phyloP scores from a whole-genome alignment of 129 eudicot genomes.

The Artemisia annua region DNA sequence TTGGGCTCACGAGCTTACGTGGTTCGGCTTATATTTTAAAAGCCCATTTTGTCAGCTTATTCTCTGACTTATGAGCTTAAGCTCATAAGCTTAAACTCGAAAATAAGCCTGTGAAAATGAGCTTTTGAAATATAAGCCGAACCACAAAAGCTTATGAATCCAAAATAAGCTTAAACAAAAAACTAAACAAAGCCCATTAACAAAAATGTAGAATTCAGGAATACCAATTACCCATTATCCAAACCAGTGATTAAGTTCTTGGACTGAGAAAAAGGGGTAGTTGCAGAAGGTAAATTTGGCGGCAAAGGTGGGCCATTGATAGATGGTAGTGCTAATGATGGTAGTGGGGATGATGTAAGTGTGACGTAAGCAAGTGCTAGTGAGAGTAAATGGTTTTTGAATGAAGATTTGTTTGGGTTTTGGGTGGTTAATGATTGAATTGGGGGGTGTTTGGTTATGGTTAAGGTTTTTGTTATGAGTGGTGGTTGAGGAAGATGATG shows the following conservation, averaged over 20 bases:
- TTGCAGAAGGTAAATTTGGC: conserved; percentile 33
- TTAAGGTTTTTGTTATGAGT: not conserved
- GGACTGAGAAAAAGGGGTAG: conserved; percentile 89
- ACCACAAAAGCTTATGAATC: too few relatives aligned
- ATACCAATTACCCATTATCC: conserved; percentile 68
- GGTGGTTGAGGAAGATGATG: conserved; percentile 38
- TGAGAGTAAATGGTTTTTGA: conserved; percentile 51
- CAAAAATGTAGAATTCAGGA: too few relatives aligned
- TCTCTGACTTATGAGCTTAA: too few relatives aligned
- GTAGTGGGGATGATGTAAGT: conserved; percentile 60
- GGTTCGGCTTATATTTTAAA: too few relatives aligned
- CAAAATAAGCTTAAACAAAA: too few relatives aligned
- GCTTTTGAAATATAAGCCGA: too few relatives aligned
- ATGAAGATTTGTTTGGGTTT: conserved; percentile 24
- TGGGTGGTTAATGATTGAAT: conserved; percentile 25
- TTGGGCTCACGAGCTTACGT: too few relatives aligned
- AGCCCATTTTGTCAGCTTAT: too few relatives aligned
- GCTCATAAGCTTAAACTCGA: too few relatives aligned
- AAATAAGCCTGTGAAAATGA: too few relatives aligned
- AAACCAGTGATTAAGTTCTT: conserved; percentile 76
- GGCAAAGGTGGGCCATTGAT: conserved; percentile 36
- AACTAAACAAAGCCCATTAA: too few relatives aligned
- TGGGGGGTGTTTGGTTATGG: conserved; percentile 24
- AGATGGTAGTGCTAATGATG: conserved; percentile 65
- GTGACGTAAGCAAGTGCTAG: conserved; percentile 58